Evolutionary conservation across 805 yeast species (phyloP).

Genomic region (Myxozyma sirexii): DNA sequence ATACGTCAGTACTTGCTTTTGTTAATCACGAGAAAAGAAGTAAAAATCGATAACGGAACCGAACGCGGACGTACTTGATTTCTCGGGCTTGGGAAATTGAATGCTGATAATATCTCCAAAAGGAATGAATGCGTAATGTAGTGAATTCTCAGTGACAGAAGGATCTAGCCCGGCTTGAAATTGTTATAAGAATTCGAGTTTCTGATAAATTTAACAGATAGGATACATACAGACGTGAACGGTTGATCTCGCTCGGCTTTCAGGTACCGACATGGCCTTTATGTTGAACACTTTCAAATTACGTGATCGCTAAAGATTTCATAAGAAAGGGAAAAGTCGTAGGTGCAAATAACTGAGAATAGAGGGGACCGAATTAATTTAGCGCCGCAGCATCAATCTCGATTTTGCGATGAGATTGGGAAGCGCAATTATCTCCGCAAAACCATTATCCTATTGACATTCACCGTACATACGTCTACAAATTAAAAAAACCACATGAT

Average conservation of each 20-base stretch:
- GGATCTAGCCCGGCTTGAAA: slow-evolving; percentile 28
- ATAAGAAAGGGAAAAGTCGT: no score
- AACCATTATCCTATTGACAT: neutral
- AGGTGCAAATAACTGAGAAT: no score
- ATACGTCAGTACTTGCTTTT: neutral
- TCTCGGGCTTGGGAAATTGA: slow-evolving; percentile 23
- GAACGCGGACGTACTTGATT: slow-evolving; percentile 27
- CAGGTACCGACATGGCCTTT: slow-evolving; percentile 16
- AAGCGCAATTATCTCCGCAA: neutral
- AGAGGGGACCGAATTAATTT: neutral
- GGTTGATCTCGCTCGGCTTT: slow-evolving; percentile 13
- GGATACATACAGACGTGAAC: slow-evolving; percentile 20
- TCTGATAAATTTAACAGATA: neutral
- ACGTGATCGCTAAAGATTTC: no score
- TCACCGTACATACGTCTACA: no score
- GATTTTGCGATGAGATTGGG: neutral
- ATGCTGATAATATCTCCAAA: slow-evolving; percentile 42
- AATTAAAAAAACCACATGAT: no score
- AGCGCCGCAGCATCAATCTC: neutral
- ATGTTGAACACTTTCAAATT: no score
- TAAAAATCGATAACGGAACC: no score
- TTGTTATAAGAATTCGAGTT: neutral
- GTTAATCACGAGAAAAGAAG: neutral
- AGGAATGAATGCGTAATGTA: slow-evolving; percentile 38
- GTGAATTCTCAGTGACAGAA: slow-evolving; percentile 32